A percentile compares a stretch with the other conserved stretches of the same genome.
These are phyloP conservation scores for Dothistroma septosporum DNA, from an alignment of 2,329 filamentous ascomycete species.

Conservation along the genomic window DNA sequence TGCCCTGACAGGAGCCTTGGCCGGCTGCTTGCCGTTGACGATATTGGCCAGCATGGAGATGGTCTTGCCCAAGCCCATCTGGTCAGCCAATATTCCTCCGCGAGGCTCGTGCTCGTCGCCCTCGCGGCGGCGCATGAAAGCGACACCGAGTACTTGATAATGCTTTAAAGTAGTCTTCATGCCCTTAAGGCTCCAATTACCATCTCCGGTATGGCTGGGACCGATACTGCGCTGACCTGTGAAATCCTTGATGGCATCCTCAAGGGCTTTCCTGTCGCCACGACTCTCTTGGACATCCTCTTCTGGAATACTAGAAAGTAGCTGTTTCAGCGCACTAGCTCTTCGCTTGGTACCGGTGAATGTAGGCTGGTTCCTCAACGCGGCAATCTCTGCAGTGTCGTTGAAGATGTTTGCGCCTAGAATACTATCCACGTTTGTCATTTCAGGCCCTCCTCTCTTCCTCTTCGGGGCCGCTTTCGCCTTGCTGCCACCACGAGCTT, in stretches of 20 bases:
- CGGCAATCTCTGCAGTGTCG: slow-evolving; percentile 19
- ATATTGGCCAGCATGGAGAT: slow-evolving; percentile 56
- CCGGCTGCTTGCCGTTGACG: slow-evolving; percentile 36
- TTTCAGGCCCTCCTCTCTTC: slow-evolving; percentile 1
- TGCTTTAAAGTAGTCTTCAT: slow-evolving; percentile 46
- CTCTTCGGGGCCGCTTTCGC: slow-evolving; percentile 8
- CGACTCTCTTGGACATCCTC: slow-evolving; percentile 34
- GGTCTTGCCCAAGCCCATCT: slow-evolving; percentile 99
- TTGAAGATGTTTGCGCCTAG: slow-evolving; percentile 24
- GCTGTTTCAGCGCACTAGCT: slow-evolving; percentile 36
- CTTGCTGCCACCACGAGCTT: slow-evolving; percentile 5
- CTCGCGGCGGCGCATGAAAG: slow-evolving; percentile 56
- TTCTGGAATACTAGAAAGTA: slow-evolving; percentile 39
- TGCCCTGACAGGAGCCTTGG: slow-evolving; percentile 23
- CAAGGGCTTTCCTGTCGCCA: slow-evolving; percentile 37
- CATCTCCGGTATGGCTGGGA: slow-evolving; percentile 30
- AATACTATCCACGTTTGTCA: slow-evolving; percentile 20
- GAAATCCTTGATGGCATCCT: slow-evolving; percentile 42
- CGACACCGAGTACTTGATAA: slow-evolving; percentile 51
- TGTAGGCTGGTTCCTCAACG: slow-evolving; percentile 22
- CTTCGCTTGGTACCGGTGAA: slow-evolving; percentile 17
- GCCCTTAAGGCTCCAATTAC: slow-evolving; percentile 45
- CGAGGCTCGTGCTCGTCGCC: slow-evolving; percentile 33
- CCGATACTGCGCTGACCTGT: slow-evolving; percentile 25
- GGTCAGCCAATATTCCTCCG: slow-evolving; percentile 86